Base-by-base conservation (phyloP, 1,284 basidiomycete species). In the Cutaneotrichosporon dermatis region DNA sequence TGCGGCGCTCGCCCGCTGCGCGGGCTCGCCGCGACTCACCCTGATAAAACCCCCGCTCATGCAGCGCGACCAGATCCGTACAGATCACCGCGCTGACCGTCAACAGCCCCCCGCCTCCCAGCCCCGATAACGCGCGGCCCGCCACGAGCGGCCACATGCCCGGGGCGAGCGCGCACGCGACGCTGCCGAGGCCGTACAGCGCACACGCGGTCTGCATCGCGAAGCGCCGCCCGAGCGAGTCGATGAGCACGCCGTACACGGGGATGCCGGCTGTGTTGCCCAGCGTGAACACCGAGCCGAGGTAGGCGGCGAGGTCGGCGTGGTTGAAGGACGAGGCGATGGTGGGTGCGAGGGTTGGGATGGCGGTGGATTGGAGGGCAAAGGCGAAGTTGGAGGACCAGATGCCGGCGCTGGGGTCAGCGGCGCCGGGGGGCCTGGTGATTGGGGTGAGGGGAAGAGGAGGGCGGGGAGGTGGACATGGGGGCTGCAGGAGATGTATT, bases 21-120 rank as follows among this genome's bases (percentile, higher is more conserved):
- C n/a, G n/a, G n/a, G n/a, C n/a, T n/a, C n/a, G n/a, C n/a, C n/a
- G n/a, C n/a, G n/a, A n/a, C n/a, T n/a, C 52, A 74, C 77, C 78
- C 63, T 79, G 78, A 59, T 76, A 79, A 51, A 69, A 66, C 0
- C 78, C 78, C 57, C 78, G 46, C 43, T 79, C 76, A 15, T 73
- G 59, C n/a, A 79, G 61, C 7, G 71, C 66, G 6, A 77, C 75
- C 6, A 79, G 60, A 60, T 79, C 78, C 2, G 78, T 79, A 1
- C 73, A 72, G 35, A 79, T 78, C 4, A 79, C 76, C 4, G 71
- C 69, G 0, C 72, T 73, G 4, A 78, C 73, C 0, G 76, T 75
- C 39, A 79, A 63, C 48, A 79, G 63, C 0, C 78, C 78, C 3
- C 76, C 76, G 4, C 76, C 77, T 12, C 78, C 78, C 5, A 76